Evolutionary conservation across 371 early-diverging fungal species (phyloP).

Genomic region (Nematocida sp.): DNA sequence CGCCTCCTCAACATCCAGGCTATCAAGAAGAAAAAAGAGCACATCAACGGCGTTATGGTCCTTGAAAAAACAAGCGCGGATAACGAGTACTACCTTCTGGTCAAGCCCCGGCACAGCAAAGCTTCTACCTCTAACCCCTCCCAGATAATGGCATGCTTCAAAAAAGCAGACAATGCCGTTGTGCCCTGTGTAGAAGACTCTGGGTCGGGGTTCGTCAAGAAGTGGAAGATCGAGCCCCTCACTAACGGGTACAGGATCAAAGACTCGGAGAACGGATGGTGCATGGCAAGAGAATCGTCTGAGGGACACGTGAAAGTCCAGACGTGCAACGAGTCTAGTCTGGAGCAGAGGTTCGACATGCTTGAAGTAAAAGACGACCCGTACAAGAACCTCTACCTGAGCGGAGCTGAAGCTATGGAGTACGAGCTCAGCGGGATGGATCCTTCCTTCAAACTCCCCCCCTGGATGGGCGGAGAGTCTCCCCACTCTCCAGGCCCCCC

Average conservation of each 20-base stretch:
- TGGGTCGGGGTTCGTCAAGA: not conserved
- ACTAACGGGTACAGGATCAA: slow-evolving; percentile 35
- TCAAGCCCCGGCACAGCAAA: slow-evolving; percentile 24
- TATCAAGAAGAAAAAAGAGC: slow-evolving; percentile 41
- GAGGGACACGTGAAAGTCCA: slow-evolving; percentile 3
- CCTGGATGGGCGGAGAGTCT: not conserved
- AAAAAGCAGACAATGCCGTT: not conserved
- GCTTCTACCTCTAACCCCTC: slow-evolving; percentile 5
- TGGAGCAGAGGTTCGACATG: slow-evolving; percentile 41
- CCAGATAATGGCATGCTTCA: slow-evolving; percentile 16
- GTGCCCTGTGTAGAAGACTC: slow-evolving; percentile 5
- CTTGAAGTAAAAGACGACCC: slow-evolving; percentile 39
- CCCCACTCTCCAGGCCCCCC: not conserved
- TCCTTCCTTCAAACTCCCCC: too few species aligned
- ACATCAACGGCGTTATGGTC: slow-evolving; percentile 29
- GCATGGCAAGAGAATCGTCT: not conserved
- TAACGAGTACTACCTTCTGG: slow-evolving; percentile 27
- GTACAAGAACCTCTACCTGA: slow-evolving; percentile 39
- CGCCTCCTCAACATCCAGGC: slow-evolving; percentile 31
- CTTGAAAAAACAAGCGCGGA: slow-evolving; percentile 5
- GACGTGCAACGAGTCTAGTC: slow-evolving; percentile 1
- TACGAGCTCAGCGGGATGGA: slow-evolving; percentile 14
- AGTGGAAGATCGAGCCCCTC: slow-evolving; percentile 35
- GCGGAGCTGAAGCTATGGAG: not conserved
- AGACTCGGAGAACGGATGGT: slow-evolving; percentile 10